Conservation (phyloP, 805 yeast species). For the Teunomyces gatunensis region DNA sequence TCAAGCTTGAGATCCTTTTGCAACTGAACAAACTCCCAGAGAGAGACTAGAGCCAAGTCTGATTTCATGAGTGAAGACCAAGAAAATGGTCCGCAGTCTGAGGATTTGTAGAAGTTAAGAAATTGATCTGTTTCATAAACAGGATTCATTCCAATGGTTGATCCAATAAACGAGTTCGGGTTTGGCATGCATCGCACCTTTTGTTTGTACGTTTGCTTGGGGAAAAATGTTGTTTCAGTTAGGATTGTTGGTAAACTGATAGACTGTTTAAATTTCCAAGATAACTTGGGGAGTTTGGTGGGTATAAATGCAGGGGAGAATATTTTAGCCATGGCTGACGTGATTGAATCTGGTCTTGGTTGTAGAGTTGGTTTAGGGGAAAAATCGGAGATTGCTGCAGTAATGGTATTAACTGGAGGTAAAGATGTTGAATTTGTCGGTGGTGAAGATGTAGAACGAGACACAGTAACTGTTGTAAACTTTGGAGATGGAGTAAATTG, state of each 20-base stretch:
- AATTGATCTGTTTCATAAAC: not conserved
- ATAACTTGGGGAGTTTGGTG: not conserved
- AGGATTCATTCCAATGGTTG: not conserved
- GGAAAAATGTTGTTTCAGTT: not conserved
- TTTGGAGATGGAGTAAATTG: not conserved
- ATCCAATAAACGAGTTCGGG: not conserved
- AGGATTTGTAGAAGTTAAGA: constrained; percentile 1
- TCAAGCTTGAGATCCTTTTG: constrained; percentile 4
- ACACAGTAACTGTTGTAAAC: not conserved
- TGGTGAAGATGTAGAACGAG: not conserved
- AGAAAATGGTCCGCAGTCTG: constrained; percentile 4
- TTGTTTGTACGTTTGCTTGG: not conserved
- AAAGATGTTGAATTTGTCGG: not conserved
- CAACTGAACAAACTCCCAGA: constrained; percentile 2
- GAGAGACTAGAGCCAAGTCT: constrained; percentile 5
- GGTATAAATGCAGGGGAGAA: not conserved
- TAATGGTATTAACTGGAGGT: constrained; percentile 1
- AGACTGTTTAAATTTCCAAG: not conserved
- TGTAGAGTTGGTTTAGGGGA: not conserved
- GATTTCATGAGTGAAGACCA: constrained; percentile 7
- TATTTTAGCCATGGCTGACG: constrained; percentile 1
- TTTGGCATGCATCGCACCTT: not conserved
- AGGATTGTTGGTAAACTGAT: constrained; percentile 1
- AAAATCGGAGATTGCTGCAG: not conserved
- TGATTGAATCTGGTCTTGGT: not conserved